Evolutionary conservation across 225 moss, liverwort and hornwort species (phyloP), one percentile per base, ranked within the genome.

Genomic region (Marchantia paleacea): DNA sequence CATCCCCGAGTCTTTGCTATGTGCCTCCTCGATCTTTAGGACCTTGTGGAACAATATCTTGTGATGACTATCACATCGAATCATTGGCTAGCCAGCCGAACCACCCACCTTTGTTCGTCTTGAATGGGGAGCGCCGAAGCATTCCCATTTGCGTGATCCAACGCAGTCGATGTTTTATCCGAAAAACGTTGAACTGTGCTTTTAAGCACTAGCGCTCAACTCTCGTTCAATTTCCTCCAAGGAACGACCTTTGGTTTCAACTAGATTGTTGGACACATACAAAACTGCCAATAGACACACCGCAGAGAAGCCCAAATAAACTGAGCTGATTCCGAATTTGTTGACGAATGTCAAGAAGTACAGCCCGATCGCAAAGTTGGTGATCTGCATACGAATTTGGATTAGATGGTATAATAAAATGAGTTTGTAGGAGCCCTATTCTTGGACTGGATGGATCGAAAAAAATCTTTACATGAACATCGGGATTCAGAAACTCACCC

Each of bases 231-330:
- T 99, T 66, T 99, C 99, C 76, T 99, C 99, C 87, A 99, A 86
- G 39, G 99, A 95, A 61, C 92, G 94, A 55, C 99, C 99, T 85
- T 94, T 99, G 72, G 99, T 99, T 84, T 99, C 99, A 58, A 95
- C 83, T 77, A 99, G 87, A 80, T 91, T 87, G 65, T 85, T 83
- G 30, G 90, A 90, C 25, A 99, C 90, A 69, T 91, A 99, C 52
- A 83, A 63, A 63, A 90, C 92, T 62, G 92, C 92, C 64, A 87
- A 65, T 73, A 91, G 83, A 77, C 99, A 95, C 53, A 99, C 94
- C 10, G 90, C 85, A 50, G 95, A 87, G 69, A 99, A 95, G 82
- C 85, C 89, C 60, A 99, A 84, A 84, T 99, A 99, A 8, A 91
- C 95, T 0, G 91, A 87, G 83, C 95, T 94, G 78, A 99, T 92